Conservation (phyloP, 345 rosid species). For the Excoecaria cochinchinensis region DNA sequence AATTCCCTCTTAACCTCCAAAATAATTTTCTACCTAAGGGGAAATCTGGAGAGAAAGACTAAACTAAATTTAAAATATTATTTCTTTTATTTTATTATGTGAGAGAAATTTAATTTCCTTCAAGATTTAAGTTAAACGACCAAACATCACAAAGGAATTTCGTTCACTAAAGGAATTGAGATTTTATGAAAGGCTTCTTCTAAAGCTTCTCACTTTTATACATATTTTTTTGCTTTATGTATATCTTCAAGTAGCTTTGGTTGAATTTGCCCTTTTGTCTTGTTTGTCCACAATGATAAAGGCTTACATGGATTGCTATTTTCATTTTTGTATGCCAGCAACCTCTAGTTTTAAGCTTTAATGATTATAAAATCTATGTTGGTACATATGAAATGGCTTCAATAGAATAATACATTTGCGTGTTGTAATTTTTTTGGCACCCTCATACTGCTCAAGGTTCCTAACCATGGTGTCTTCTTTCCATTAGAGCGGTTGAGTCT, state of each 20-base stretch:
- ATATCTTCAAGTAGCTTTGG: neutral
- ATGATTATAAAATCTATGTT: neutral
- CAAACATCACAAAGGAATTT: too few relatives aligned
- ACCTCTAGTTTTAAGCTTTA: neutral
- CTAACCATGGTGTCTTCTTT: neutral
- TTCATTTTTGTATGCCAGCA: neutral
- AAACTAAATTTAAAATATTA: too few relatives aligned
- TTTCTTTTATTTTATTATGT: too few relatives aligned
- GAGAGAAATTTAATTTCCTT: too few relatives aligned
- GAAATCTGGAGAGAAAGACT: too few relatives aligned
- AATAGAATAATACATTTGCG: neutral
- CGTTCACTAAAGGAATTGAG: neutral
- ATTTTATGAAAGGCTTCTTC: neutral
- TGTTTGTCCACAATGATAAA: neutral
- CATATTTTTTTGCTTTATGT: neutral
- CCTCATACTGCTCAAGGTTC: neutral
- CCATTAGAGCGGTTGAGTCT: constrained; percentile 71
- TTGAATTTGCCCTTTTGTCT: neutral
- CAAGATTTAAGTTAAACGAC: too few relatives aligned
- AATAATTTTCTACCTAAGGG: too few relatives aligned
- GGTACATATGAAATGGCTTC: neutral
- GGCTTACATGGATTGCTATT: neutral
- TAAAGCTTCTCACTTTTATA: neutral
- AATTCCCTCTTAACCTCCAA: too few relatives aligned
- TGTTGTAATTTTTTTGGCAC: neutral